Percentiles rank a stretch among this genome's conserved stretches.
Conservation (phyloP, 1,284 basidiomycete species). For the Melanopsichium pennsylvanicum region DNA sequence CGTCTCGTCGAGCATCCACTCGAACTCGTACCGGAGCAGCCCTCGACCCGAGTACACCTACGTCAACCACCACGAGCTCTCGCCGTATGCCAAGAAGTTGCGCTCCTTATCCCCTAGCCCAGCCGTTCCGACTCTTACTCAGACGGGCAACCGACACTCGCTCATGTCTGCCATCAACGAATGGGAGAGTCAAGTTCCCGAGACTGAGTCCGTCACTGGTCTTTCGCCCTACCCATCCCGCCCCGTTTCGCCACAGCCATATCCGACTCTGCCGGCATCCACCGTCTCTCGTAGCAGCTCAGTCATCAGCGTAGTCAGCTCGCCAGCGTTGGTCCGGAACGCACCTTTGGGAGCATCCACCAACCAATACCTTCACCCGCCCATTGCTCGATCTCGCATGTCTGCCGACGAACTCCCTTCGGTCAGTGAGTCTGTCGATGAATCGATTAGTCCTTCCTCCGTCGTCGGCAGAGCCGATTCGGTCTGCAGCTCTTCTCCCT, state of each 20-base stretch:
- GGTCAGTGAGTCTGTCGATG: constrained; percentile 20
- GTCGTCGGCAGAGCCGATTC: constrained; percentile 15
- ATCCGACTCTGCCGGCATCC: constrained; percentile 45
- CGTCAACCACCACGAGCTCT: constrained; percentile 47
- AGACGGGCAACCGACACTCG: constrained; percentile 39
- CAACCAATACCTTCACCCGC: constrained; percentile 52
- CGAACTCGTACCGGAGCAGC: constrained; percentile 32
- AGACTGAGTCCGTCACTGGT: constrained; percentile 3
- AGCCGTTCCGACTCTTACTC: constrained; percentile 17
- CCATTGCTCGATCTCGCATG: constrained; percentile 40
- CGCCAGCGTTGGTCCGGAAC: constrained; percentile 51
- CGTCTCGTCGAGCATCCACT: constrained; percentile 48
- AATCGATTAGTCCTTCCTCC: constrained; percentile 17
- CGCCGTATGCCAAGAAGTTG: constrained; percentile 50
- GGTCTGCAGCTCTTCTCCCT: constrained; percentile 31
- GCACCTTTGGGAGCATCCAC: constrained; percentile 61
- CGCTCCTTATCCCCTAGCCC: constrained; percentile 45
- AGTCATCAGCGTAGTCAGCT: constrained; percentile 41
- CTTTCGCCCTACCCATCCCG: constrained; percentile 33
- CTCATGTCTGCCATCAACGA: constrained; percentile 61
- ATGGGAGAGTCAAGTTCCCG: constrained; percentile 55
- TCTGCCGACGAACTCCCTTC: constrained; percentile 21
- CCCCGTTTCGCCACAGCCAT: constrained; percentile 28
- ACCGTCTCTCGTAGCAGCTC: constrained; percentile 45
- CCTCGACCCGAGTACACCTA: constrained; percentile 42